Evolutionary conservation across 225 moss, liverwort and hornwort species (phyloP).

Genomic region (Pseudisothecium myosuroides): DNA sequence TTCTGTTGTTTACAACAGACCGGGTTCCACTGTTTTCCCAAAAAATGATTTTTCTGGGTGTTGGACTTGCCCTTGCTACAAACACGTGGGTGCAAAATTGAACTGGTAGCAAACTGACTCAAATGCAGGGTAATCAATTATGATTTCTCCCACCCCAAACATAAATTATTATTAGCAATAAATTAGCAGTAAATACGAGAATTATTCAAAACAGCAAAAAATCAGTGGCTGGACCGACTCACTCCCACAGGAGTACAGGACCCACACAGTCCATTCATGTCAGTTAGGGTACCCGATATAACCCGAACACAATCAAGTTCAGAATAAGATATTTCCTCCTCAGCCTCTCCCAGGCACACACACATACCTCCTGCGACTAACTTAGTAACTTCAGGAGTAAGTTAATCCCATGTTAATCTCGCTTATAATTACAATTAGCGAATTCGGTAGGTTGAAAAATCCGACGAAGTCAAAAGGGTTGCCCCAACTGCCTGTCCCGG

Average conservation of each 20-base stretch:
- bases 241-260: too few species aligned
- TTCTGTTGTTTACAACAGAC: too few species aligned
- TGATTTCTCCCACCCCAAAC: neutral
- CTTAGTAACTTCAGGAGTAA: neutral
- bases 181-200: neutral
- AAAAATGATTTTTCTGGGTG: neutral
- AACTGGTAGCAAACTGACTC: neutral
- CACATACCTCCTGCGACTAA: too few species aligned
- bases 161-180: neutral
- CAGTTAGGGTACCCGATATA: neutral
- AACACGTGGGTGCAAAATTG: neutral
- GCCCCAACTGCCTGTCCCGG: too few species aligned
- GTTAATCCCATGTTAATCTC: neutral
- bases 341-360: neutral
- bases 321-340: neutral
- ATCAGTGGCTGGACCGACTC: neutral
- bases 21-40: too few species aligned
- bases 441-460: neutral
- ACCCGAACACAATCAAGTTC: neutral
- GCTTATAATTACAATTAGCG: neutral
- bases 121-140: too few species aligned
- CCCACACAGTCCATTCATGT: neutral
- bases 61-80: neutral
- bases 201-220: neutral
- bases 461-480: neutral